These are phyloP conservation scores for Sphaerostilbella broomeana DNA, from an alignment of 2,329 filamentous ascomycete genomes.

Conservation along the genomic window DNA sequence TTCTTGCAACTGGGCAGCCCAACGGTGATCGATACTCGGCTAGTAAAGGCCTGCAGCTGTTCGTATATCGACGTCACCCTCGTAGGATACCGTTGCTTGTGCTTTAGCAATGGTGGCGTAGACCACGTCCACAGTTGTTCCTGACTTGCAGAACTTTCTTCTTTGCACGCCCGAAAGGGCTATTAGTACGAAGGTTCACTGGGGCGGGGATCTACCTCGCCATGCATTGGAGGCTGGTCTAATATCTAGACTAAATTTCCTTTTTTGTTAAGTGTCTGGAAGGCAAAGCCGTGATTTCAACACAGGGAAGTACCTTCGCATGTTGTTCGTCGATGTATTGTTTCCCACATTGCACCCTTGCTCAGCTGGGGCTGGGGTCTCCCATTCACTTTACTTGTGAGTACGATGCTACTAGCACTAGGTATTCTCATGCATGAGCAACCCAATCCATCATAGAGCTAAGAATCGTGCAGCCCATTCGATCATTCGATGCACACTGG, in stretches of 20 bases:
- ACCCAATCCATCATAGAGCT: no score
- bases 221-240: slow-evolving; percentile 13
- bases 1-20: background rate
- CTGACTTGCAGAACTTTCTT: no score
- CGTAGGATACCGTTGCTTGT: no score
- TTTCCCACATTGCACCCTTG: slow-evolving; percentile 6
- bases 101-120: no score
- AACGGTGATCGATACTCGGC: background rate
- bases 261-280: no score
- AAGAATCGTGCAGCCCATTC: no score
- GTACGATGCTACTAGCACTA: no score
- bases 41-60: background rate
- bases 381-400: no score
- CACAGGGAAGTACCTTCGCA: slow-evolving; percentile 8
- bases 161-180: slow-evolving; percentile 7
- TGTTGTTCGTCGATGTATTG: slow-evolving; percentile 7
- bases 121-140: no score
- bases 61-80: background rate
- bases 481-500: no score
- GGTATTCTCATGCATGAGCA: slow-evolving; percentile 2
- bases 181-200: slow-evolving; percentile 5
- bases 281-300: slow-evolving; percentile 7
- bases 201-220: slow-evolving; percentile 13
- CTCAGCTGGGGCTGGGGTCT: slow-evolving; percentile 10
- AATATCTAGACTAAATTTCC: no score